Conservation (phyloP, 148 eudicot genomes). For the Vaccinium vitisidaea region DNA sequence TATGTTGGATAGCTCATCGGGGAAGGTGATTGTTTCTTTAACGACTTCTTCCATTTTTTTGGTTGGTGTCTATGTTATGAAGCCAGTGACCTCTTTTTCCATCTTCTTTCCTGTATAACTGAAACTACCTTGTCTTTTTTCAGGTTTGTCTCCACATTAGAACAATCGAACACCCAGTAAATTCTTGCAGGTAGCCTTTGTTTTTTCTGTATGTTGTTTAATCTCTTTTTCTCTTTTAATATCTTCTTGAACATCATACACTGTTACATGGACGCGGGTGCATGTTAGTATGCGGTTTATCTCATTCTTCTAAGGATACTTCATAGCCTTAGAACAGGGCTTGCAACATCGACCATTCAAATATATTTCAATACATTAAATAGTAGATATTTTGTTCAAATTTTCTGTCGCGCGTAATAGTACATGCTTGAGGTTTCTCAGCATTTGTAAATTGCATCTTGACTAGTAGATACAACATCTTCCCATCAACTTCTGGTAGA, state of each 20-base stretch:
- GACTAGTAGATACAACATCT: too few relatives aligned
- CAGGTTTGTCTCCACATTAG: constrained; percentile 85
- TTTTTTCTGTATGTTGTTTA: background rate
- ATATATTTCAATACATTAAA: background rate
- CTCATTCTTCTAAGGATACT: background rate
- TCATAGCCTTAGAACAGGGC: background rate
- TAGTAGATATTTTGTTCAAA: background rate
- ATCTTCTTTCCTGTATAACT: background rate
- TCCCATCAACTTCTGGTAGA: too few relatives aligned
- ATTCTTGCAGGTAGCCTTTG: constrained; percentile 59
- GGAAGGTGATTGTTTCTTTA: constrained; percentile 54
- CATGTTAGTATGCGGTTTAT: background rate
- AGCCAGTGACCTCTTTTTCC: background rate
- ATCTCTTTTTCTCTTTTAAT: background rate
- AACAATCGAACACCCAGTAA: constrained; percentile 45
- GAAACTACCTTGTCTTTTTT: constrained; percentile 7
- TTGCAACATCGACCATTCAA: background rate
- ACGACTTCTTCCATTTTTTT: background rate
- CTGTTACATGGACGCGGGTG: background rate
- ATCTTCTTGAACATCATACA: background rate
- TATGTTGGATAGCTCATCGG: constrained; percentile 70
- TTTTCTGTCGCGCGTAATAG: background rate
- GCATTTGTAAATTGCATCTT: background rate
- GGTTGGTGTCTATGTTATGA: background rate
- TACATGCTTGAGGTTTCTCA: background rate